Percentiles rank a stretch among this genome's conserved stretches.
Evolutionary conservation across 23 red algal genomes (phyloP).

Genomic region (Pyropia haitanensis): DNA sequence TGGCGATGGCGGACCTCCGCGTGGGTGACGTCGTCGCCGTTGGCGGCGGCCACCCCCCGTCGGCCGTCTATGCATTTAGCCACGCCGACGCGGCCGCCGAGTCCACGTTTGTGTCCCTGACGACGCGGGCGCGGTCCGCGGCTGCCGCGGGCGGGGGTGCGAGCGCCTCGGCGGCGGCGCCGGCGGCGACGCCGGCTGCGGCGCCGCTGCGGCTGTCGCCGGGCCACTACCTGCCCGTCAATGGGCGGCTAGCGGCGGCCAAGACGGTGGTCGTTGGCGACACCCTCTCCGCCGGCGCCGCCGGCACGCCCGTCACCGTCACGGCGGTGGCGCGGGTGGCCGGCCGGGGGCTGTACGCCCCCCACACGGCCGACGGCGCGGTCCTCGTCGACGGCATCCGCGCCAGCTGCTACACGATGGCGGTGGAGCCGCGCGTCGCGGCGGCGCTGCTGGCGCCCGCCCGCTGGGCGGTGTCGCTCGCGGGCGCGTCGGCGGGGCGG

Average conservation of each 20-base stretch:
- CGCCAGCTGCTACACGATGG: background rate
- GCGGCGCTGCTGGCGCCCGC: background rate
- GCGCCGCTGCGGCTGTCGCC: background rate
- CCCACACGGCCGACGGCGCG: background rate
- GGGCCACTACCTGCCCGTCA: background rate
- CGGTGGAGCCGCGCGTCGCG: background rate
- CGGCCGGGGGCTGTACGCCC: background rate
- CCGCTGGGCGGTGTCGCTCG: background rate
- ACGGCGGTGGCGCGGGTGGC: background rate
- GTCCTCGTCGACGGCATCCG: background rate
- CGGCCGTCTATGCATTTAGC: background rate
- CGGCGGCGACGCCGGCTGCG: background rate
- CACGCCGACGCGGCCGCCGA: background rate
- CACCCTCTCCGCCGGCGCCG: background rate
- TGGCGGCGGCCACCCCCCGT: background rate
- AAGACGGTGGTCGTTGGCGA: background rate
- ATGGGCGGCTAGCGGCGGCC: background rate
- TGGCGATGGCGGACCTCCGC: background rate
- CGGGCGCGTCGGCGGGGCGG: too few species aligned
- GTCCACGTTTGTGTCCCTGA: background rate
- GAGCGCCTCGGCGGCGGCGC: too few species aligned
- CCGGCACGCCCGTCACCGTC: background rate
- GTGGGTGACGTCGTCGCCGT: background rate
- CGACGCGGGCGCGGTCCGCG: too few species aligned
- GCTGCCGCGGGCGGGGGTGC: too few species aligned